Evolutionary conservation across 495 filamentous ascomycete genomes (phyloP), one percentile per base, ranked within the genome.

Genomic region (Hyaloscypha bicolor): DNA sequence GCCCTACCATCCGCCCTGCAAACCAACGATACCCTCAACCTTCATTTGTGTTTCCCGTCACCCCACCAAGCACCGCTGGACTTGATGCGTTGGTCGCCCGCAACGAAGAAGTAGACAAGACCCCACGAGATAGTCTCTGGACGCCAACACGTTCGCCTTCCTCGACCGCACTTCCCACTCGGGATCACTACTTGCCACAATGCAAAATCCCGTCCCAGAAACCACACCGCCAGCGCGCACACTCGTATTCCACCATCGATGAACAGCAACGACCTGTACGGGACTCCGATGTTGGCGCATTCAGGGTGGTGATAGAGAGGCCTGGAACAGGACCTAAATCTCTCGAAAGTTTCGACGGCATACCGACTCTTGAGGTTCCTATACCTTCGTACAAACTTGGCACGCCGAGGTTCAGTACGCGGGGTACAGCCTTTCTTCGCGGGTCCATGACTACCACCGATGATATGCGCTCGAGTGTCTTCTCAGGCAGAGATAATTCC

Each of bases 321-420:
- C 86, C 91, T 53, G 84, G 86, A 31, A 79, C 81, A 70, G 86
- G 79, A 69, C 86, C 92, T 9, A 91, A 87, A 72, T 90, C 91
- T 19, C 81, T 86, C n/a, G 87, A 91, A 69, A 84, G 87, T 32
- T 57, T 68, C 29, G 51, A 56, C 9, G 60, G 81, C 51, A 76
- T 83, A 48, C 87, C 87, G 21, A 78, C 88, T 48, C 76, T 97
- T 57, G 87, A 96, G 69, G 84, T 94, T 42, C 85, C 90, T 9
- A 96, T 97, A 64, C 93, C 95, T 51, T 89, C 92, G 68, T 96
- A 96, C 80, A 88, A 89, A 62, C 81, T 98, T 62, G 93, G 93
- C 4, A 90, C 91, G 4, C 91, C 93, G 11, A 87, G 88, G 55
- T 97, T 97, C 76, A 94, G 89, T 68, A 77, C 86, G 22, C 85